These are phyloP conservation scores for Eimeria brunetti DNA, from an alignment of 169 alveolate species.

Conservation along the genomic window DNA sequence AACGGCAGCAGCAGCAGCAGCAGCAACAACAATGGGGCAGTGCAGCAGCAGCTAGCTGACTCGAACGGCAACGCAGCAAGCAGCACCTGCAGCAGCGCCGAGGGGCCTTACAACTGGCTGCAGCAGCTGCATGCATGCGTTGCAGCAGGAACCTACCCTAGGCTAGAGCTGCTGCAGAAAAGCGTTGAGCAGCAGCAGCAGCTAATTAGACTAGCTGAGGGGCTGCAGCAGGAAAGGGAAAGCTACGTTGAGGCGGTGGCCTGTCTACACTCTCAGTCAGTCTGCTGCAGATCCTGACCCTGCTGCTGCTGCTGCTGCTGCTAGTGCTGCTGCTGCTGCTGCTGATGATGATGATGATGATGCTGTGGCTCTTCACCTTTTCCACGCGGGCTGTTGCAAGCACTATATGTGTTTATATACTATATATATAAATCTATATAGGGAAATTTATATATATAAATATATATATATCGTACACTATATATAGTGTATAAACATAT, in stretches of 20 bases:
- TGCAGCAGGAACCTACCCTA: slow-evolving; percentile 50
- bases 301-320: neutral
- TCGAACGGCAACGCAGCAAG: slow-evolving; percentile 43
- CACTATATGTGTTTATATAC: neutral
- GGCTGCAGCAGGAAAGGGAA: slow-evolving; percentile 74
- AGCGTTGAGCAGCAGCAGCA: slow-evolving; percentile 79
- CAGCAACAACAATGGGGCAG: slow-evolving; percentile 38
- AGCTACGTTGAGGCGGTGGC: slow-evolving; percentile 75
- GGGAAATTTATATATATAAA: neutral
- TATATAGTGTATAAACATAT: neutral
- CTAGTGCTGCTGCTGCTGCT: neutral
- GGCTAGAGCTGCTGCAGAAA: slow-evolving; percentile 64
- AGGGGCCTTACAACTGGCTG: slow-evolving; percentile 70
- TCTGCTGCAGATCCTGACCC: neutral
- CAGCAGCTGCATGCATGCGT: slow-evolving; percentile 64
- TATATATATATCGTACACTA: neutral
- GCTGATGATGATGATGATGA: neutral
- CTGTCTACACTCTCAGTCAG: slow-evolving; percentile 63
- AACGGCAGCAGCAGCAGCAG: slow-evolving; percentile 15
- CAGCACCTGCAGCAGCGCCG: slow-evolving; percentile 73
- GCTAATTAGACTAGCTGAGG: slow-evolving; percentile 53
- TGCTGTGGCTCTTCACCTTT: neutral
- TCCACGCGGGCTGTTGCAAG: too few species aligned
- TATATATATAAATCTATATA: neutral
- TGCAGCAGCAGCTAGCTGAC: slow-evolving; percentile 26